Evolutionary conservation across 75 land plant genomes (phyloP), one percentile per base, ranked within the genome.

Genomic region (Isoetes taiwanensis): DNA sequence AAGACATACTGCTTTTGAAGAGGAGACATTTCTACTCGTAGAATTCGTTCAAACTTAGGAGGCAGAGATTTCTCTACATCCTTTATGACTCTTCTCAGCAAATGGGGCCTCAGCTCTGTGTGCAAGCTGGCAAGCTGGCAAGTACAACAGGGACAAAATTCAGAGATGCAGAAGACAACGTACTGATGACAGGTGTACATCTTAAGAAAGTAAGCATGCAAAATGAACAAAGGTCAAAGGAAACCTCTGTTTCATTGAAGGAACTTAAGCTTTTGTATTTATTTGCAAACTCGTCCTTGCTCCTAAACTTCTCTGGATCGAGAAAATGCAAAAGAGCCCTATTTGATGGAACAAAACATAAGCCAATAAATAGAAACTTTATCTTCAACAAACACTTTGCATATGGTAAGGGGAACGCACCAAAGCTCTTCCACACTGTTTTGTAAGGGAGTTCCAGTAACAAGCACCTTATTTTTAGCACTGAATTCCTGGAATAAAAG

Each of bases 1-100:
- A 58, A 9, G 23, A 9, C 52, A 27, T 48, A 94, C 99, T 83
- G 99, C 62, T 82, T 94, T 74, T 94, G 99, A 30, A 94, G 82
- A 28, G 99, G 99, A 58, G 99, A 82, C 99, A 94, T 94, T 59
- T 91, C 99, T 57, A 94, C 96, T 64, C 99, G 50, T 43, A 94
- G 78, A 39, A 94, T 89, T 11, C 99, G 90, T 62, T 94, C 99
- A 50, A 94, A 85, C 72, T 94, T 94, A 24, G 99, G 90, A 37
- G 99, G 99, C 78, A 94, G 72, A 55, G 99, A 94, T 63, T 90
- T 94, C 78, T 94, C 99, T 12, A 94, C 99, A 75, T 94, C 99
- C 59, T 89, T 94, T 31, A 94, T 94, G 21, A 89, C 91, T 67
- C 99, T 82, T 41, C 99, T 77, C 19, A 94, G 77, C 63, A 94